Conservation (phyloP, 257 asterid species). For the Mentha longifolia region DNA sequence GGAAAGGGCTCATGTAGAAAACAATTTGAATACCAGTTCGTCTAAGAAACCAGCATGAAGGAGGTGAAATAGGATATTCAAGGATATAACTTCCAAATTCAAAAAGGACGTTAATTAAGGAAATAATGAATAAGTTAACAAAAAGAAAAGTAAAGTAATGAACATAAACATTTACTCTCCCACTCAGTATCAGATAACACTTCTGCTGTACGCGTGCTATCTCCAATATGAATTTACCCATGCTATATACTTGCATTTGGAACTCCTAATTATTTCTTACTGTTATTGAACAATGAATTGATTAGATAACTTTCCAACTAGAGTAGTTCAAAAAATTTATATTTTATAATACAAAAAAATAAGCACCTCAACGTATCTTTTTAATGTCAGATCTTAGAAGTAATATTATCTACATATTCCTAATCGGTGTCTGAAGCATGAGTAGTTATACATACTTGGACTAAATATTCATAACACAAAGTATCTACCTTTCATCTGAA, state of each 20-base stretch:
- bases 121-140: background rate
- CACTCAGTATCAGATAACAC: slow-evolving; percentile 1
- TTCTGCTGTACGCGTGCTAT: background rate
- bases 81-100: background rate
- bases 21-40: slow-evolving; percentile 22
- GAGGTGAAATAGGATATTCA: slow-evolving; percentile 2
- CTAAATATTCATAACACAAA: slow-evolving; percentile 20
- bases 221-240: background rate
- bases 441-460: background rate
- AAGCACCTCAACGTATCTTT: background rate
- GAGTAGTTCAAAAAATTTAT: background rate
- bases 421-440: slow-evolving; percentile 8
- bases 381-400: background rate
- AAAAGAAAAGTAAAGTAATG: slow-evolving; percentile 18
- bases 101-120: background rate
- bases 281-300: background rate
- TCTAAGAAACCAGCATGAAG: background rate
- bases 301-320: slow-evolving; percentile 8
- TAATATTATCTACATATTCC: background rate
- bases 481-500: slow-evolving; percentile 65
- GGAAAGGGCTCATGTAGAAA: no score
- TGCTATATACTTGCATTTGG: background rate
- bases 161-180: slow-evolving; percentile 7
- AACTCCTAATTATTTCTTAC: slow-evolving; percentile 9
- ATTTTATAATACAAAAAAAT: background rate